These are phyloP conservation scores for Linnemannia exigua DNA, from an alignment of 192 early-diverging fungal genomes.

Conservation along the genomic window DNA sequence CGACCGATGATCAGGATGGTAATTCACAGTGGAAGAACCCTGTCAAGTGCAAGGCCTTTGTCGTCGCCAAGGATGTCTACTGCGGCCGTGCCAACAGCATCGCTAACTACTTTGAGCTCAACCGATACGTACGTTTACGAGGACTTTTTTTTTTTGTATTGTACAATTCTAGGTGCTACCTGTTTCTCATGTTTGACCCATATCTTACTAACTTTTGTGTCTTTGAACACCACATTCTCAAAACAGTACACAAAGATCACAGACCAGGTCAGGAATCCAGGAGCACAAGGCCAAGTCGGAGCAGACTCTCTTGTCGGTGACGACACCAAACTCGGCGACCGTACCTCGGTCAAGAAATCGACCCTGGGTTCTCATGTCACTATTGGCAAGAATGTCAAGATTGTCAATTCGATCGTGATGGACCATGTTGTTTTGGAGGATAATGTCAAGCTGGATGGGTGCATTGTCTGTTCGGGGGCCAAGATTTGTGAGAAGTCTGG, in stretches of 20 bases:
- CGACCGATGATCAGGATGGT: conserved; percentile 44
- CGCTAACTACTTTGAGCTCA: conserved; percentile 88
- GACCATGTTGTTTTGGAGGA: conserved; percentile 96
- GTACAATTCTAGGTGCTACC: no score
- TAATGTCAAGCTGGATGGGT: conserved; percentile 88
- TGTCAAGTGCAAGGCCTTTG: conserved; percentile 67
- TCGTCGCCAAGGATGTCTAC: conserved; percentile 76
- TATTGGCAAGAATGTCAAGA: conserved; percentile 98
- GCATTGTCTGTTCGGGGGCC: conserved; percentile 86
- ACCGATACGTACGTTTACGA: conserved; percentile 76
- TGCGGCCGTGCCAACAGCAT: conserved; percentile 89
- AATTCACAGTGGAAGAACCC: conserved; percentile 61
- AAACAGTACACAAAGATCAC: conserved; percentile 60
- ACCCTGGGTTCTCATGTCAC: conserved; percentile 93
- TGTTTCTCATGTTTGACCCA: not conserved
- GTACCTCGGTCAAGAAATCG: conserved; percentile 94
- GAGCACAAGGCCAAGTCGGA: conserved; percentile 83
- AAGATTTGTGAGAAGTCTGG: conserved; percentile 81
- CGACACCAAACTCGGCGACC: conserved; percentile 89
- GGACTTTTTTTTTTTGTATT: no score
- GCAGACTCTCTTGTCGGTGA: conserved; percentile 93
- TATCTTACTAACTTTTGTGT: no score
- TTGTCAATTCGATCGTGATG: conserved; percentile 96
- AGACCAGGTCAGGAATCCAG: conserved; percentile 78
- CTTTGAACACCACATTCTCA: no score